Conservation (phyloP, 1,284 basidiomycete genomes). For the Cryptococcus wingfieldii region DNA sequence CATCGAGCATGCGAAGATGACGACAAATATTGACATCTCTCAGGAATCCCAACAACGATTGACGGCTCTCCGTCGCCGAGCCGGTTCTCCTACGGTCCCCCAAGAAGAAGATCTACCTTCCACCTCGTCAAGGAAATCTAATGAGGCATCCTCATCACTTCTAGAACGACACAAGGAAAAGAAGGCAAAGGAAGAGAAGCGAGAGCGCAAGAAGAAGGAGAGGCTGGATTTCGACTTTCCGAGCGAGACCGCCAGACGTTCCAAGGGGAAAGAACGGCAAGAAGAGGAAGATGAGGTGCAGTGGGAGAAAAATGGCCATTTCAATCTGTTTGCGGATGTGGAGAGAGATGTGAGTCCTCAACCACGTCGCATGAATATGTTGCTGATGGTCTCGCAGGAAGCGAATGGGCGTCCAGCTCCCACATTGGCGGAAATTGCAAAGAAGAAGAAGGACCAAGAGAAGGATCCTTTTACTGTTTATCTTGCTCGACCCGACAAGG, state of each 20-base stretch:
- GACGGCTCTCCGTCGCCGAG: slow-evolving; percentile 31
- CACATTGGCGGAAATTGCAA: slow-evolving; percentile 32
- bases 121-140: slow-evolving; percentile 16
- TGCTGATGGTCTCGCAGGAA: neutral
- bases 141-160: slow-evolving; percentile 13
- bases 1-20: neutral
- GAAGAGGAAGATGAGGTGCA: slow-evolving; percentile 6
- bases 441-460: slow-evolving; percentile 38
- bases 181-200: slow-evolving; percentile 23
- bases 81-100: slow-evolving; percentile 27
- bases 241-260: slow-evolving; percentile 21
- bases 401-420: slow-evolving; percentile 14
- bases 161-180: slow-evolving; percentile 31
- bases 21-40: neutral
- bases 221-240: slow-evolving; percentile 46
- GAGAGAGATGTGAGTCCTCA: slow-evolving; percentile 35
- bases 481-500: slow-evolving; percentile 45
- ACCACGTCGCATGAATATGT: neutral
- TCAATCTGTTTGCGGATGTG: slow-evolving; percentile 48
- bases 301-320: slow-evolving; percentile 37
- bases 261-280: slow-evolving; percentile 20
- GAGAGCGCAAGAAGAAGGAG: slow-evolving; percentile 16
- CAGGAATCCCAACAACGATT: slow-evolving; percentile 40
- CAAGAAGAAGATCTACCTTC: slow-evolving; percentile 29
- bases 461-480: slow-evolving; percentile 49